These are phyloP conservation scores for Didymella pomorum DNA, from an alignment of 2,329 filamentous ascomycete species.

Conservation along the genomic window DNA sequence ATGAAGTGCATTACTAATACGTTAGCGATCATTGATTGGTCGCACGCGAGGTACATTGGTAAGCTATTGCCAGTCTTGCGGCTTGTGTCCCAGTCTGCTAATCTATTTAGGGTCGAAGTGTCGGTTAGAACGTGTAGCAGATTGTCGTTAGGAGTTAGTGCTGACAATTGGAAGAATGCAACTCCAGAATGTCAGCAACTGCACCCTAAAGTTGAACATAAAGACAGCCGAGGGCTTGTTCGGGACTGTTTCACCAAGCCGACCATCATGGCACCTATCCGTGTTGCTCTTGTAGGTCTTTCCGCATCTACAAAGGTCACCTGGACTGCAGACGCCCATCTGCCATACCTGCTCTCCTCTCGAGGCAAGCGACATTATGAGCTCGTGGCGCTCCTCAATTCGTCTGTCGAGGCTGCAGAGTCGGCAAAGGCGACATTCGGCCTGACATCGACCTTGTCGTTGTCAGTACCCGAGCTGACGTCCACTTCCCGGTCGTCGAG, in stretches of 20 bases:
- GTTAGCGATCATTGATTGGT: slow-evolving; percentile 1
- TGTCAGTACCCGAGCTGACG: background rate
- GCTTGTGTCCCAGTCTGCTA: background rate
- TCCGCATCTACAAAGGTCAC: background rate
- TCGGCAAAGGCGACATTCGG: background rate
- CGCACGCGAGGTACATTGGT: background rate
- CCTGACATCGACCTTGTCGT: background rate
- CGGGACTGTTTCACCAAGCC: background rate
- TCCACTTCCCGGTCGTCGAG: background rate
- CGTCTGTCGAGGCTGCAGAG: background rate
- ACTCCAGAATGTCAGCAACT: background rate
- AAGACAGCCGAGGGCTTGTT: background rate
- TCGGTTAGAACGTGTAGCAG: background rate
- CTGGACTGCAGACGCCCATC: background rate
- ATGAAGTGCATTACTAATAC: slow-evolving; percentile 2
- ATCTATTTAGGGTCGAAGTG: background rate
- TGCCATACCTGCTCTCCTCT: background rate
- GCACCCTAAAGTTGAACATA: background rate
- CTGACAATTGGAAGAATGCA: background rate
- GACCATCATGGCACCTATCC: background rate
- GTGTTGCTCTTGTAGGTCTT: background rate
- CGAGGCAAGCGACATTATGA: background rate
- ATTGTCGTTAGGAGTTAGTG: background rate
- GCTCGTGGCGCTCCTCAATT: background rate
- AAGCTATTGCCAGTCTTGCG: background rate